phyloP scores from a whole-genome alignment of 805 yeast species.

The Metschnikowia peoriensis region DNA sequence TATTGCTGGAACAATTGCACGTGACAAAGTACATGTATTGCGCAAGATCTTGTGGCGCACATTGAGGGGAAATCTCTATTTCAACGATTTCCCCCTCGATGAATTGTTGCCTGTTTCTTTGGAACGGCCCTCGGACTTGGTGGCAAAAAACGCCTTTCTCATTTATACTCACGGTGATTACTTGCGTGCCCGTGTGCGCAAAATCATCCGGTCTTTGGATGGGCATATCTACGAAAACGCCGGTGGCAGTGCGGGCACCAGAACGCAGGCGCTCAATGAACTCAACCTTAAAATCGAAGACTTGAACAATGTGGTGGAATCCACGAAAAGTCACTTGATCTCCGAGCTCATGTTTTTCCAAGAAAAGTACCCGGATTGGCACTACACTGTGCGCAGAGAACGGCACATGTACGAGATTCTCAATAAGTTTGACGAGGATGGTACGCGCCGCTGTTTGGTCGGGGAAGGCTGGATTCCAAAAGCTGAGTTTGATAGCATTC shows the following conservation, averaged over 20 bases:
- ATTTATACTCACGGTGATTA: slow-evolving; percentile 42
- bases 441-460: slow-evolving; percentile 60
- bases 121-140: slow-evolving; percentile 21
- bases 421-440: slow-evolving; percentile 68
- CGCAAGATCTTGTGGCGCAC: slow-evolving; percentile 44
- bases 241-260: slow-evolving; percentile 26
- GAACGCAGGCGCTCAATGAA: slow-evolving; percentile 28
- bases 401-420: slow-evolving; percentile 56
- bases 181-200: slow-evolving; percentile 32
- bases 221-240: slow-evolving; percentile 39
- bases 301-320: slow-evolving; percentile 30
- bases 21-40: slow-evolving; percentile 36
- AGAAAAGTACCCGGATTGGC: slow-evolving; percentile 33
- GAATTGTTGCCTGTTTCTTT: slow-evolving; percentile 13
- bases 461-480: slow-evolving; percentile 77
- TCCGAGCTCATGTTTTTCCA: slow-evolving; percentile 38
- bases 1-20: slow-evolving; percentile 35
- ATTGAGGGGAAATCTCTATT: slow-evolving; percentile 40
- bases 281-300: slow-evolving; percentile 34
- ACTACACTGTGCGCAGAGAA: slow-evolving; percentile 47
- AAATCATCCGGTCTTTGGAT: slow-evolving; percentile 38
- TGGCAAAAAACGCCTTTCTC: slow-evolving; percentile 36
- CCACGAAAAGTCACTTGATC: slow-evolving; percentile 35
- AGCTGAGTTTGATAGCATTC: slow-evolving; percentile 41
- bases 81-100: slow-evolving; percentile 37